phyloP scores from a whole-genome alignment of 2,329 filamentous ascomycete species.

The Magnaporthiopsis rhizophila region DNA sequence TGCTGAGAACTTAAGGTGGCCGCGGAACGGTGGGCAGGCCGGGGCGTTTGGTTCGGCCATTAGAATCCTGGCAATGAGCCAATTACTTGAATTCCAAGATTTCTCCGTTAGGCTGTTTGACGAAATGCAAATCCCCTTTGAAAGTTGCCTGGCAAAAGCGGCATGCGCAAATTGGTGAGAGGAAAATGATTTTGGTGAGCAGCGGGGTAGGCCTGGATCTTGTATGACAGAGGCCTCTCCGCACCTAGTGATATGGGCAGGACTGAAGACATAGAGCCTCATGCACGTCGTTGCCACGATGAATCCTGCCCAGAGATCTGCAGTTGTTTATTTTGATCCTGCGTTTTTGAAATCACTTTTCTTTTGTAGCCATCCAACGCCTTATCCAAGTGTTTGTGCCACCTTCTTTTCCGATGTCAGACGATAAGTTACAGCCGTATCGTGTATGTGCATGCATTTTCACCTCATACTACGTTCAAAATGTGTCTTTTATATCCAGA shows the following conservation, averaged over 20 bases:
- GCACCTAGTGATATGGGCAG: background rate
- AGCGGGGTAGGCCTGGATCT: background rate
- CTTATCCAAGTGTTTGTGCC: background rate
- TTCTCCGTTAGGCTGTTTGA: background rate
- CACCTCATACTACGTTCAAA: background rate
- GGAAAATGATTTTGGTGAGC: background rate
- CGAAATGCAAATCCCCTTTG: background rate
- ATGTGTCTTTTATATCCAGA: background rate
- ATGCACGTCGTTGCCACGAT: background rate
- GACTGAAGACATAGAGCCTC: background rate
- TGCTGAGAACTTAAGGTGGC: constrained; percentile 20
- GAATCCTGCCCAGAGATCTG: background rate
- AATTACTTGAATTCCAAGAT: too few relatives aligned
- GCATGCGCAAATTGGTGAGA: background rate
- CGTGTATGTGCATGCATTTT: background rate
- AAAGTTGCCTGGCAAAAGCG: too few relatives aligned
- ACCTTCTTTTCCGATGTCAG: background rate
- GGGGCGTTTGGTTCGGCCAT: background rate
- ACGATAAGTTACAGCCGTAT: too few relatives aligned
- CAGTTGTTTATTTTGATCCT: too few relatives aligned
- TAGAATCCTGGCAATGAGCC: background rate
- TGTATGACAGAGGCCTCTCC: background rate
- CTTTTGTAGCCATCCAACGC: background rate
- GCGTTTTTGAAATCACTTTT: background rate
- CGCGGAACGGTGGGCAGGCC: background rate